Evolutionary conservation across 2,329 filamentous ascomycete genomes (phyloP), one percentile per base, ranked within the genome.

Genomic region (Nigrospora osmanthi): DNA sequence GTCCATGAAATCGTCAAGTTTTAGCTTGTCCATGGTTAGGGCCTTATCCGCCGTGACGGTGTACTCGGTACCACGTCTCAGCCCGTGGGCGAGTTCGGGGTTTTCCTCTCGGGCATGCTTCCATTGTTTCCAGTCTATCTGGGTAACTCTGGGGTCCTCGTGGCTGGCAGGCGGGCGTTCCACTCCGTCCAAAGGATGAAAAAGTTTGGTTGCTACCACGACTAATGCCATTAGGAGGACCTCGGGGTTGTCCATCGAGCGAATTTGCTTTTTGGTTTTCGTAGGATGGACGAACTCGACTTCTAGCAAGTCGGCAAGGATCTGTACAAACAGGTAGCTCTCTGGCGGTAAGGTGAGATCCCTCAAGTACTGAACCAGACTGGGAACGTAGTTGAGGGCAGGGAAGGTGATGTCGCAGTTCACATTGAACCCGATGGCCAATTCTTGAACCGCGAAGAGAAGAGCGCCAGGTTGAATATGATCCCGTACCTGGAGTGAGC

Each of bases 121-220:
- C 91, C 91, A 97, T 30, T 63, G 64, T 1, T 63, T 50, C 91
- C 91, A 97, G 58, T 91, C 70, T 45, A 96, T 69, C 16, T 64
- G 62, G n/a, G 81, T 64, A 4, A 70, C 69, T 13, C 78, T 71
- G 1, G 81, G 75, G 47, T 87, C 83, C 11, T 68, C 65, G 13
- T 67, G 52, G 69, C 71, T 33, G 58, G 62, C 9, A 73, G 75
- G 52, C 9, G 71, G 68, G 36, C 82, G 69, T 43, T 70, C 61
- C 12, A 73, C 56, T 17, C 69, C 67, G 55, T 88, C 80, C 38
- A 95, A 80, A 0, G 91, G 88, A 54, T 88, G 89, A 16, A 85
- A 71, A 3, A 95, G 62, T 55, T 96, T 96, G 4, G 85, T 81
- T 4, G 85, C 80, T 13, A 95, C 73, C 3, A 95, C 69, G 4